These are phyloP conservation scores for Lobosporangium transversale DNA, from an alignment of 192 early-diverging fungal species.

Conservation along the genomic window DNA sequence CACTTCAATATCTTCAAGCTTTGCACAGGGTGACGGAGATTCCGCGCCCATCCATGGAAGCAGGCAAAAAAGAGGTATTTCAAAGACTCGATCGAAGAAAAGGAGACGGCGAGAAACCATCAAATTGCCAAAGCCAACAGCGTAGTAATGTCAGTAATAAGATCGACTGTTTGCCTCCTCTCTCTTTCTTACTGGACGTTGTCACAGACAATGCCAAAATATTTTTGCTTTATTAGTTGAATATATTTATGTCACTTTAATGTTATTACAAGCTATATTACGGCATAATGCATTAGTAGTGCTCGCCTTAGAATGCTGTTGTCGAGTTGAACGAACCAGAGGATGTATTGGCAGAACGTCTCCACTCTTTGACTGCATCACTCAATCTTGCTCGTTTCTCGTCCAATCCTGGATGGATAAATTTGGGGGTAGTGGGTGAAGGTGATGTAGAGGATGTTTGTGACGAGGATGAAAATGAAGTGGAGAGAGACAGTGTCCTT, in stretches of 20 bases:
- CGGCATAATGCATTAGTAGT: no score
- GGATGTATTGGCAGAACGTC: conserved; percentile 16
- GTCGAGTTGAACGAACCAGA: not conserved
- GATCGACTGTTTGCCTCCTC: not conserved
- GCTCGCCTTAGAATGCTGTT: not conserved
- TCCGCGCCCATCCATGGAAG: not conserved
- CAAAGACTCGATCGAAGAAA: not conserved
- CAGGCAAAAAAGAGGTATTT: not conserved
- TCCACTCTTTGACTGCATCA: conserved; percentile 45
- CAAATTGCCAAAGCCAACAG: conserved; percentile 7
- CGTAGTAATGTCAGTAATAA: not conserved
- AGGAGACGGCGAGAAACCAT: not conserved
- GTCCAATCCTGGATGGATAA: conserved; percentile 10
- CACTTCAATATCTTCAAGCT: not conserved
- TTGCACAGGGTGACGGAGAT: not conserved
- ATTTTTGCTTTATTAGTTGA: no score
- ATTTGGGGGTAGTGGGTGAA: conserved; percentile 25
- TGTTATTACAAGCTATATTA: no score
- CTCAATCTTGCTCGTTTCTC: conserved; percentile 38
- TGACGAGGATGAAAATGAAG: conserved; percentile 7
- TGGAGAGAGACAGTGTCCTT: conserved; percentile 19
- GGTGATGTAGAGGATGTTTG: conserved; percentile 6
- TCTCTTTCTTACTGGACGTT: not conserved
- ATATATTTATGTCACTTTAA: no score
- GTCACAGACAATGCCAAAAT: not conserved